These are phyloP conservation scores for Volvox reticuliferus DNA, from an alignment of 139 green algal genomes.

Conservation along the genomic window DNA sequence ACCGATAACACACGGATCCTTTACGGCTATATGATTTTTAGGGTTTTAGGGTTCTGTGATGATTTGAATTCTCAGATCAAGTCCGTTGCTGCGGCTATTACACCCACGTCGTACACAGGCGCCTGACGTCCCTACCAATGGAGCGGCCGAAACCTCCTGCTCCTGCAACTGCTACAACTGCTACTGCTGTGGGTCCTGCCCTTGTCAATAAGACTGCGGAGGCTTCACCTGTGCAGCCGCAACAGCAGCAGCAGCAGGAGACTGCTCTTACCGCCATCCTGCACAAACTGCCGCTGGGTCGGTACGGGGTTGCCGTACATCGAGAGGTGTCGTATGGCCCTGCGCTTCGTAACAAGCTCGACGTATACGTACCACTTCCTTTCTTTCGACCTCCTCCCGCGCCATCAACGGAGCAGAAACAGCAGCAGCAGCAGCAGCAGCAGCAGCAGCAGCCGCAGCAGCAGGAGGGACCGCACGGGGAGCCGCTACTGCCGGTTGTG, in stretches of 20 bases:
- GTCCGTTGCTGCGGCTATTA: too few relatives aligned
- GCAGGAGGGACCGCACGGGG: neutral
- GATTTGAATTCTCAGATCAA: too few relatives aligned
- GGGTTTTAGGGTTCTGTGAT: too few relatives aligned
- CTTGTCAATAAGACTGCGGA: too few relatives aligned
- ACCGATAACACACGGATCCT: too few relatives aligned
- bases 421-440: constrained; percentile 13
- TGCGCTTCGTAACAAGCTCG: constrained; percentile 64
- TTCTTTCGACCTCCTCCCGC: too few relatives aligned
- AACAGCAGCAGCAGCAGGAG: constrained; percentile 11
- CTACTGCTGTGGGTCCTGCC: neutral
- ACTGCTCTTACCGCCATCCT: neutral
- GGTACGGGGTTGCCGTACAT: constrained; percentile 52
- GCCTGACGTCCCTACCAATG: neutral
- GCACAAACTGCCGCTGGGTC: neutral
- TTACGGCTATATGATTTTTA: too few relatives aligned
- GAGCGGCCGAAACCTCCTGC: neutral
- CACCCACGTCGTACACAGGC: neutral
- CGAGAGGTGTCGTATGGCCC: constrained; percentile 66
- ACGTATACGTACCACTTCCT: constrained; percentile 77
- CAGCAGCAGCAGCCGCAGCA: neutral
- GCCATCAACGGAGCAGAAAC: neutral
- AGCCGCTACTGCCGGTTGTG: constrained; percentile 65
- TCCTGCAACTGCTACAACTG: neutral
- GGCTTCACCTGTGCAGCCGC: neutral